These are phyloP conservation scores for Aureobasidium leucospermi DNA, from an alignment of 2,329 filamentous ascomycete species.

Conservation along the genomic window DNA sequence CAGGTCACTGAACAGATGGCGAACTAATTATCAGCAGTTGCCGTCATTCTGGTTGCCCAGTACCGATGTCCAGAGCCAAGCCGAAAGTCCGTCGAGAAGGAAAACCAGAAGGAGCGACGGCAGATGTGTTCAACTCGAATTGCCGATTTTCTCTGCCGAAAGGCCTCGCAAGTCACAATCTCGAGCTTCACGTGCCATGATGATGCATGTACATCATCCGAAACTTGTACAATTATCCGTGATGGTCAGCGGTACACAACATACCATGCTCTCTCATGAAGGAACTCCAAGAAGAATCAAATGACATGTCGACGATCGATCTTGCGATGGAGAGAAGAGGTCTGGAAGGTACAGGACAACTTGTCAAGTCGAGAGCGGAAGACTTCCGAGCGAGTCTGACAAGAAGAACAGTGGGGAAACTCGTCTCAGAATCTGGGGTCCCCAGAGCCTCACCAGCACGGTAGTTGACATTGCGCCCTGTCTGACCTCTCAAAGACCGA, in stretches of 20 bases:
- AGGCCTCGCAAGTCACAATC: not conserved
- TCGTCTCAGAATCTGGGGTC: conserved; percentile 1
- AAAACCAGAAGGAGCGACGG: not conserved
- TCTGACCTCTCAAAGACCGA: not conserved
- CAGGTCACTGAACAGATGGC: not conserved
- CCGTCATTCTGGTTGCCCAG: not conserved
- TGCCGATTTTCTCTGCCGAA: conserved; percentile 12
- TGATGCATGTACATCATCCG: conserved; percentile 2
- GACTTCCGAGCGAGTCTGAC: not conserved
- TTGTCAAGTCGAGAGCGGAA: conserved; percentile 4
- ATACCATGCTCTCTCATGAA: not conserved
- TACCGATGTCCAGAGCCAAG: conserved; percentile 2
- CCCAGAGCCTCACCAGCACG: not conserved
- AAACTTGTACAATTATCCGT: not conserved
- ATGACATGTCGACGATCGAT: not conserved
- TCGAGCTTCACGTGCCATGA: not conserved
- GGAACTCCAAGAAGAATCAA: not conserved
- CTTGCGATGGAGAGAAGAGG: not conserved
- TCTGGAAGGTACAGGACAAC: not conserved
- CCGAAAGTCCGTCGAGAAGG: conserved; percentile 1
- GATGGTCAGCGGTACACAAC: not conserved
- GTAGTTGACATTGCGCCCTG: conserved; percentile 10
- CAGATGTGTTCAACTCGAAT: not conserved
- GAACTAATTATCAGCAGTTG: not conserved
- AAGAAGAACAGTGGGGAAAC: not conserved